phyloP scores from a whole-genome alignment of 352 stramenopile species.

The Phytophthora pseudosyringae region DNA sequence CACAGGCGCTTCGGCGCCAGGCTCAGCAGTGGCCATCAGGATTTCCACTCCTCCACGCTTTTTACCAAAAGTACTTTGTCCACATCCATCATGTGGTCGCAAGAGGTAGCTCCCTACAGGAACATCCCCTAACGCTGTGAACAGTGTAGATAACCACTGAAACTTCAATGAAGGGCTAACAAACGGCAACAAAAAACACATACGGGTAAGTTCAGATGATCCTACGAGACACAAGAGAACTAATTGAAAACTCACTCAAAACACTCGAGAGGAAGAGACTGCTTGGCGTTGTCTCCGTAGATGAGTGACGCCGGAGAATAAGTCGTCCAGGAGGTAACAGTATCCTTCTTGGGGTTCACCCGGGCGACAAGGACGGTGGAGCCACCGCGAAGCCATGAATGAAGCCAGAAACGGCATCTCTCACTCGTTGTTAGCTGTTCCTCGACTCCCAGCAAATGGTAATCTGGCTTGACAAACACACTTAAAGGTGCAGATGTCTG shows the following conservation, averaged over 20 bases:
- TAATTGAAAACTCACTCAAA: constrained; percentile 59
- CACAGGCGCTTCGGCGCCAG: constrained; percentile 1
- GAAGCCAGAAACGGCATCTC: constrained; percentile 67
- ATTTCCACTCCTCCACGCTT: constrained; percentile 28
- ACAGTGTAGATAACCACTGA: constrained; percentile 37
- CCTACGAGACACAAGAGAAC: neutral
- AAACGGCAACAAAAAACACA: neutral
- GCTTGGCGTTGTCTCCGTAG: constrained; percentile 39
- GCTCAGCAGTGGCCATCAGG: constrained; percentile 28
- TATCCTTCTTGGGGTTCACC: constrained; percentile 41
- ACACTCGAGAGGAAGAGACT: constrained; percentile 40
- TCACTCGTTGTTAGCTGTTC: constrained; percentile 74
- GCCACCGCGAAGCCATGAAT: constrained; percentile 81
- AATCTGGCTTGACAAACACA: constrained; percentile 79
- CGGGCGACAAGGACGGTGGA: constrained; percentile 56
- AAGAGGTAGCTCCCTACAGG: constrained; percentile 50
- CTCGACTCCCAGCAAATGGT: constrained; percentile 48
- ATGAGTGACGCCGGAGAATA: constrained; percentile 57
- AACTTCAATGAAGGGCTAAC: constrained; percentile 48
- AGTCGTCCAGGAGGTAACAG: constrained; percentile 51
- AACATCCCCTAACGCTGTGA: constrained; percentile 39
- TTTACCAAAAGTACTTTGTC: constrained; percentile 28
- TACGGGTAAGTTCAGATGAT: neutral
- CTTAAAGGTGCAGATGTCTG: constrained; percentile 40
- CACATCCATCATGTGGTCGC: constrained; percentile 16